A percentile compares a stretch with the other conserved stretches of the same genome.
Conservation (phyloP, 352 stramenopile genomes). For the Pythium myriotylum region DNA sequence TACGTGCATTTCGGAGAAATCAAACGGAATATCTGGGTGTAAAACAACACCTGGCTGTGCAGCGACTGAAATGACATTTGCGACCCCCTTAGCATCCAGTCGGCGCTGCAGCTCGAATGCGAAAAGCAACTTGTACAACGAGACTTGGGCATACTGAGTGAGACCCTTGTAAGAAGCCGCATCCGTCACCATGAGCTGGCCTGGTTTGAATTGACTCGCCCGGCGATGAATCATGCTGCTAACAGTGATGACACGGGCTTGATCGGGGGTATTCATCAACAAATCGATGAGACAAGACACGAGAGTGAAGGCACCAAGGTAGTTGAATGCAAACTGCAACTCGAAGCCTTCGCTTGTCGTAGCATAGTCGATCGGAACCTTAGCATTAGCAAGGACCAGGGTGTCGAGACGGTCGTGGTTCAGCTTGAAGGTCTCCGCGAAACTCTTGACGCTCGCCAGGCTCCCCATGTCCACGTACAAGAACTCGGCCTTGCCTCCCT, state of each 20-base stretch:
- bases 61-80: slow-evolving; percentile 23
- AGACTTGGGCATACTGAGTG: slow-evolving; percentile 40
- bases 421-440: slow-evolving; percentile 11
- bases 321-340: slow-evolving; percentile 30
- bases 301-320: slow-evolving; percentile 30
- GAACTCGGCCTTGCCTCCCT: slow-evolving; percentile 11
- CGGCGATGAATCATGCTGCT: slow-evolving; percentile 49
- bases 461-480: slow-evolving; percentile 20
- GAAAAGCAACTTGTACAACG: slow-evolving; percentile 48
- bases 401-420: slow-evolving; percentile 21
- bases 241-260: slow-evolving; percentile 56
- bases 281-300: slow-evolving; percentile 60
- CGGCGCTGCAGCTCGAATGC: slow-evolving; percentile 40
- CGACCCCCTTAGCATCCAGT: slow-evolving; percentile 22
- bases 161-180: slow-evolving; percentile 34
- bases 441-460: slow-evolving; percentile 16
- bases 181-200: slow-evolving; percentile 40
- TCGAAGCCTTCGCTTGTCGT: slow-evolving; percentile 25
- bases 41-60: background rate
- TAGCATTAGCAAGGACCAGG: slow-evolving; percentile 32
- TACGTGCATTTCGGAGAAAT: background rate
- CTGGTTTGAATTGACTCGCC: slow-evolving; percentile 34
- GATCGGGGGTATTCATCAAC: slow-evolving; percentile 42
- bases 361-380: slow-evolving; percentile 22
- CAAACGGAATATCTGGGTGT: background rate